Conservation (phyloP, 768 basidiomycete genomes). For the Hericium rajendrae region DNA sequence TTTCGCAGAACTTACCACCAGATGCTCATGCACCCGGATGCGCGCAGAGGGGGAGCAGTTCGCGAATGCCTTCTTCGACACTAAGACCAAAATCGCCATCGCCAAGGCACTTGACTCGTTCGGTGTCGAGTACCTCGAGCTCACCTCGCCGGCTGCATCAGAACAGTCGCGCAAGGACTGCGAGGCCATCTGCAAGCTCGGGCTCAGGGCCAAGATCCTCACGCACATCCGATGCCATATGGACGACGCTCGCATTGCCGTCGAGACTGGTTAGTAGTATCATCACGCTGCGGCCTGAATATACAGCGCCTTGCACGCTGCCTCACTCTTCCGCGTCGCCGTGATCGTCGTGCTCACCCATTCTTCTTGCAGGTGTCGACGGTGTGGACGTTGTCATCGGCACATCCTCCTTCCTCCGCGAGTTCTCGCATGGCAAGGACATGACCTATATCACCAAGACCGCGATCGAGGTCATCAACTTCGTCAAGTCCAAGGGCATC, state of each 20-base stretch:
- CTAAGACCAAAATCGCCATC: conserved; percentile 99
- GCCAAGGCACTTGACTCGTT: conserved; percentile 97
- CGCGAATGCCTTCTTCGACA: conserved; percentile 99
- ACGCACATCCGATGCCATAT: conserved; percentile 99
- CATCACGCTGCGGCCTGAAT: not conserved
- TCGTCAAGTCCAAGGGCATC: conserved; percentile 98
- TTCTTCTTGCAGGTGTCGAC: conserved; percentile 63
- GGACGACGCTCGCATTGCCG: conserved; percentile 97
- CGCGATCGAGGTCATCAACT: conserved; percentile 97
- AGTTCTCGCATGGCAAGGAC: conserved; percentile 99
- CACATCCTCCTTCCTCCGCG: conserved; percentile 96
- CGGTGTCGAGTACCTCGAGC: conserved; percentile 98
- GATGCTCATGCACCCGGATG: not conserved
- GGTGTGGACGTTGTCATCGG: conserved; percentile 99
- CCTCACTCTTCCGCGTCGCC: not conserved
- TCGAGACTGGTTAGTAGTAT: conserved; percentile 70
- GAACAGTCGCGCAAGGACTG: conserved; percentile 92
- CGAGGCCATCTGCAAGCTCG: conserved; percentile 98
- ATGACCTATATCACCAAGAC: conserved; percentile 99
- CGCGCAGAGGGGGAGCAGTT: conserved; percentile 92
- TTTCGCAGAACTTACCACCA: conserved; percentile 1
- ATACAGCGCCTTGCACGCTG: not conserved
- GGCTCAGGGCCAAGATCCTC: conserved; percentile 91
- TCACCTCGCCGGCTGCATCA: conserved; percentile 95
- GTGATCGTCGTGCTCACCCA: not conserved